Evolutionary conservation across 805 yeast genomes (phyloP).

Genomic region (Danielozyma ontarioensis): DNA sequence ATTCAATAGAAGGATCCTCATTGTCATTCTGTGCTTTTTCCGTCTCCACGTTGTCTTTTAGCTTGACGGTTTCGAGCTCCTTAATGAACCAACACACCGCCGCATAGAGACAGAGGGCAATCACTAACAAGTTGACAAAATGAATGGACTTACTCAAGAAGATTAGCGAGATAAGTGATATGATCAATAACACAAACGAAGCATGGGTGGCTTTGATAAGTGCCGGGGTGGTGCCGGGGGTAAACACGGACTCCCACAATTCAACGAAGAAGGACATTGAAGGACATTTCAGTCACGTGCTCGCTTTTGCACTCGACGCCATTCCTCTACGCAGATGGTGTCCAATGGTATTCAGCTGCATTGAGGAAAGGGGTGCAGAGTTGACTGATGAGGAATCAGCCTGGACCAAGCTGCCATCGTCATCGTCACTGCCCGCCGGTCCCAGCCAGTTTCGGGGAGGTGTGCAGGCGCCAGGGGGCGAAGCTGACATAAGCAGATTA

Average conservation of each 20-base stretch:
- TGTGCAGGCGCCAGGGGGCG: too few relatives aligned
- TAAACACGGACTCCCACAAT: slow-evolving; percentile 85
- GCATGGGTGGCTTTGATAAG: slow-evolving; percentile 83
- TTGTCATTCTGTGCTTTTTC: slow-evolving; percentile 19
- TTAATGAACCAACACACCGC: slow-evolving; percentile 82
- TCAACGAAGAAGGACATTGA: slow-evolving; percentile 52
- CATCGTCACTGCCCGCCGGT: too few relatives aligned
- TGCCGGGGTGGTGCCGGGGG: slow-evolving; percentile 92
- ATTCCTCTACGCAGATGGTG: too few relatives aligned
- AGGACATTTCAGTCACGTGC: too few relatives aligned
- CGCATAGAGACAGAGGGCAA: slow-evolving; percentile 67
- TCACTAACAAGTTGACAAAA: slow-evolving; percentile 47
- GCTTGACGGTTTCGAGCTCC: slow-evolving; percentile 52
- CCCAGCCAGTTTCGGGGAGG: too few relatives aligned
- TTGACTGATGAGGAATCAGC: too few relatives aligned
- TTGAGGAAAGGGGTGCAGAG: too few relatives aligned
- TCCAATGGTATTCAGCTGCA: too few relatives aligned
- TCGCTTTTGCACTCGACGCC: too few relatives aligned
- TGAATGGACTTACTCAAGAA: slow-evolving; percentile 65
- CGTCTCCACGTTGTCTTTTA: slow-evolving; percentile 40
- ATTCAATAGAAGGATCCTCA: too few relatives aligned
- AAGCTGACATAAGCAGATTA: too few relatives aligned
- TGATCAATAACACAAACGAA: slow-evolving; percentile 63
- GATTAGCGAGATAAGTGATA: slow-evolving; percentile 54
- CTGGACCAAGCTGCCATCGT: too few relatives aligned